phyloP scores from a whole-genome alignment of 371 early-diverging fungal genomes.

The Rhizopus arrhizus region DNA sequence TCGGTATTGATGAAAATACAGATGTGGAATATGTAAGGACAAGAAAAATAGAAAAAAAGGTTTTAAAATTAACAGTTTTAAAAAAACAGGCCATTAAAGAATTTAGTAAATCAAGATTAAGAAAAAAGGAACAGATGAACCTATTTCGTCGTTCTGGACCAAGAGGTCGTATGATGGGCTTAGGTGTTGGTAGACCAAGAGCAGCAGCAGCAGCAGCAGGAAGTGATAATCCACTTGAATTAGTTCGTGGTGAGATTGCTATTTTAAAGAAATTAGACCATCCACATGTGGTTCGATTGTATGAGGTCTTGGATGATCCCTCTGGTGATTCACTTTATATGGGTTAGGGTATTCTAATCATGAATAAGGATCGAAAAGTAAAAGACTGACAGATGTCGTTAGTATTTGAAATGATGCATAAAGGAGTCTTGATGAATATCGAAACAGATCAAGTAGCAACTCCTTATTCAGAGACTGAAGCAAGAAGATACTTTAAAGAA shows the following conservation, averaged over 20 bases:
- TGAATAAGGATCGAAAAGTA: background rate
- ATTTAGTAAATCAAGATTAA: slow-evolving; percentile 82
- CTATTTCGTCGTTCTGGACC: slow-evolving; percentile 47
- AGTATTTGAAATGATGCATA: slow-evolving; percentile 87
- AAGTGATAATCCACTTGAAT: slow-evolving; percentile 70
- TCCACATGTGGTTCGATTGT: slow-evolving; percentile 81
- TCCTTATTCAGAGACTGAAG: slow-evolving; percentile 60
- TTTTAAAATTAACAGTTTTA: background rate
- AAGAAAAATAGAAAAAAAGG: background rate
- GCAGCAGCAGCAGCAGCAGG: background rate
- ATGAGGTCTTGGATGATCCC: slow-evolving; percentile 92
- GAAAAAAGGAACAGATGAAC: slow-evolving; percentile 70
- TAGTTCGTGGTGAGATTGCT: slow-evolving; percentile 90
- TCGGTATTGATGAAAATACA: slow-evolving; percentile 67
- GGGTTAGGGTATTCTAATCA: slow-evolving; percentile 46
- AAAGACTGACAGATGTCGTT: slow-evolving; percentile 16
- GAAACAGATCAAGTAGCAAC: slow-evolving; percentile 51
- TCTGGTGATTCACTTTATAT: slow-evolving; percentile 79
- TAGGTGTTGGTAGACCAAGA: slow-evolving; percentile 33
- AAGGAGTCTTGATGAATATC: slow-evolving; percentile 76
- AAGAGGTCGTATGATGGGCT: slow-evolving; percentile 37
- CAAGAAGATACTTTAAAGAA: slow-evolving; percentile 75
- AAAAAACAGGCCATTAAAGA: slow-evolving; percentile 82
- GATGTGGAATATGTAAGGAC: slow-evolving; percentile 58
- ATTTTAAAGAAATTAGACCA: slow-evolving; percentile 93